These are phyloP conservation scores for Colletotrichum sp. DNA, from an alignment of 2,329 filamentous ascomycete genomes.

Conservation along the genomic window DNA sequence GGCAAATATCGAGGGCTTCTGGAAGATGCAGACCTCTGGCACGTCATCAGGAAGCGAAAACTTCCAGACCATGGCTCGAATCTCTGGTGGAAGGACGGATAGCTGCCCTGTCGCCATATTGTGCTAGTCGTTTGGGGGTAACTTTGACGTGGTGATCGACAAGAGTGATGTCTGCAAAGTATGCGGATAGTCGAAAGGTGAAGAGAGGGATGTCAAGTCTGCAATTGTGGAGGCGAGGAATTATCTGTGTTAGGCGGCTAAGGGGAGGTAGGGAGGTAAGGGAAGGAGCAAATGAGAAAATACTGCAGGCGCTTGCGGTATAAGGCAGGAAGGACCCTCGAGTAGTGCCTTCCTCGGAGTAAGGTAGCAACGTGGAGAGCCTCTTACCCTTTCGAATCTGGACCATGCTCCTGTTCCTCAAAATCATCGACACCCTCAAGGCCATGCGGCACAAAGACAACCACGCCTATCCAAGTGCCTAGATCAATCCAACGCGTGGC, in stretches of 20 bases:
- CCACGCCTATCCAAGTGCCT: rapidly evolving
- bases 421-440: not conserved
- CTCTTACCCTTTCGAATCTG: rapidly evolving
- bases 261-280: not conserved
- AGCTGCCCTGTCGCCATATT: not conserved
- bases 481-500: not conserved
- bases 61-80: not conserved
- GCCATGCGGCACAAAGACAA: rapidly evolving
- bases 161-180: not conserved
- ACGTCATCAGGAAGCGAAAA: not conserved
- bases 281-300: not conserved
- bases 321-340: not conserved
- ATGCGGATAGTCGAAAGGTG: not conserved
- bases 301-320: not conserved
- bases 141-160: not conserved
- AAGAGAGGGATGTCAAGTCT: not conserved
- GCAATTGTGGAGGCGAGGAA: not conserved
- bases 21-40: not conserved
- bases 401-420: rapidly evolving
- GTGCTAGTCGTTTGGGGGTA: not conserved
- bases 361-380: not conserved
- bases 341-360: not conserved
- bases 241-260: rapidly evolving
- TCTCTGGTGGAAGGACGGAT: not conserved
- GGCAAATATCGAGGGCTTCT: not conserved